Percentiles rank a stretch among this genome's conserved stretches.
These are phyloP conservation scores for Sordariomycetes sp. DNA, from an alignment of 2,329 filamentous ascomycete species.

Conservation along the genomic window DNA sequence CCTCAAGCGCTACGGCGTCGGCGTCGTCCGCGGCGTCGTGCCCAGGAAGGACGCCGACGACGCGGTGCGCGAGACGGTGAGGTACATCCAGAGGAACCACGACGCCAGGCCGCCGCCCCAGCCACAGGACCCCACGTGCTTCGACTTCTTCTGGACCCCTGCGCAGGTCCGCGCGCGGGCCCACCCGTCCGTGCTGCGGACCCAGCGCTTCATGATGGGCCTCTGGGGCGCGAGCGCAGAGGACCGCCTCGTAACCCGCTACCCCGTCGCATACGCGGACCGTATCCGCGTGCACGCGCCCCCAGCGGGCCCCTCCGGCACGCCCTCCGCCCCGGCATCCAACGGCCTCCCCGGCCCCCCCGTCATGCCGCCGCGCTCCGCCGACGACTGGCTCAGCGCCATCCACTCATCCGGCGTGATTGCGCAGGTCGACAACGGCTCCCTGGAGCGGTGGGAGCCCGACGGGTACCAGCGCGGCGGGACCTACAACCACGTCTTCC, in stretches of 20 bases:
- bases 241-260: conserved; percentile 43
- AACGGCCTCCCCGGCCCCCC: conserved; percentile 3
- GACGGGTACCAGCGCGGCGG: conserved; percentile 50
- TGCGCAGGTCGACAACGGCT: conserved; percentile 59
- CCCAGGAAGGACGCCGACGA: conserved; percentile 39
- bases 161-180: conserved; percentile 55
- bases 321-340: conserved; percentile 23
- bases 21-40: conserved; percentile 52
- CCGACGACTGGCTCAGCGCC: conserved; percentile 23
- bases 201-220: conserved; percentile 53
- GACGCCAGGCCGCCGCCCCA: conserved; percentile 29
- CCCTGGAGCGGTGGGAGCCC: conserved; percentile 58
- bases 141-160: conserved; percentile 63
- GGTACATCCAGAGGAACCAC: conserved; percentile 24
- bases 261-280: conserved; percentile 56
- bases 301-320: conserved; percentile 16
- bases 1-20: conserved; percentile 41
- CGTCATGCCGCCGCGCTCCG: conserved; percentile 13
- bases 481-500: conserved; percentile 39
- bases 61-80: conserved; percentile 44
- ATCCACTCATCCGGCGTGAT: conserved; percentile 35
- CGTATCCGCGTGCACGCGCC: conserved; percentile 53
- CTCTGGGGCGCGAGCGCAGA: conserved; percentile 46
- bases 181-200: conserved; percentile 47
- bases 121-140: conserved; percentile 52